phyloP scores from a whole-genome alignment of 1,284 basidiomycete genomes.

The Tremellales sp. region DNA sequence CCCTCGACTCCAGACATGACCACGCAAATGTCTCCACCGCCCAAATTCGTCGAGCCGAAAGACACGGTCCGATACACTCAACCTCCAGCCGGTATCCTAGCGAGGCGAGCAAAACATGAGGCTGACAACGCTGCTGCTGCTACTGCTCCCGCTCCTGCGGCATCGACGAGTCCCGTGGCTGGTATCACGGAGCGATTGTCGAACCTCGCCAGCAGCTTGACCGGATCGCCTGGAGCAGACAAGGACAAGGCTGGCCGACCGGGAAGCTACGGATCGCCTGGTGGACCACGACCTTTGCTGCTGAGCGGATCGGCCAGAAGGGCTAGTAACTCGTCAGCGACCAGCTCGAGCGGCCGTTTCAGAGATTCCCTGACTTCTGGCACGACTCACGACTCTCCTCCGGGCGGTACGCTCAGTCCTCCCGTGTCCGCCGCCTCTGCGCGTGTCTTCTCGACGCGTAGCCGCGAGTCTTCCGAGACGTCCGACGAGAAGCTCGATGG shows the following conservation, averaged over 20 bases:
- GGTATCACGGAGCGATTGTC: conserved; percentile 21
- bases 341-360: background rate
- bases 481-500: background rate
- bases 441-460: background rate
- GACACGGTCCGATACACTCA: background rate
- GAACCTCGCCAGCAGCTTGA: conserved; percentile 8
- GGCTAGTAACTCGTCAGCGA: conserved; percentile 8
- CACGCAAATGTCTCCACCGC: background rate
- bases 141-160: conserved; percentile 16
- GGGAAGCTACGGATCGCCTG: background rate
- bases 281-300: conserved; percentile 26
- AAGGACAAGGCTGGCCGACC: background rate
- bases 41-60: conserved; percentile 2
- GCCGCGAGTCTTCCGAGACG: background rate
- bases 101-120: conserved; percentile 1
- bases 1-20: background rate
- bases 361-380: background rate
- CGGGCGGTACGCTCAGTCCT: background rate
- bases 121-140: conserved; percentile 12
- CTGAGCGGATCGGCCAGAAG: conserved; percentile 21
- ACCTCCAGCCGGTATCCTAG: conserved; percentile 2
- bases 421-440: background rate
- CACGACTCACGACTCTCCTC: too few relatives aligned
- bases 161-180: conserved; percentile 10
- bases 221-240: background rate